Evolutionary conservation across 345 rosid species (phyloP), one percentile per base, ranked within the genome.

Genomic region (Bruguiera parviflora): DNA sequence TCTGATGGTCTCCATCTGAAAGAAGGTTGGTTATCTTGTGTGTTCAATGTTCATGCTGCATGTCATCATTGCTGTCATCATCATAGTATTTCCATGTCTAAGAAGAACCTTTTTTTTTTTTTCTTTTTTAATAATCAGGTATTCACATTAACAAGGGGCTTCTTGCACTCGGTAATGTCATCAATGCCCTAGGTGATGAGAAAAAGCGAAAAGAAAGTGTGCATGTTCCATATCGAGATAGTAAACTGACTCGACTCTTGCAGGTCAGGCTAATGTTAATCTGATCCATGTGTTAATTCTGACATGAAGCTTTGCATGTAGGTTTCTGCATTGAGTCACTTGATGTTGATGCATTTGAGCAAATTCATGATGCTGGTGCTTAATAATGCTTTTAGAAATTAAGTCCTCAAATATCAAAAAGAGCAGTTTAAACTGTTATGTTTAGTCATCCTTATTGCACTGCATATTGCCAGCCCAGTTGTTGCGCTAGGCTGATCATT

Each of bases 91-190:
- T 58, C 21, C 13, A 6, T 8, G 21, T 20, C 22, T 18, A 53
- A 53, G 24, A 5, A 22, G 56, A 19, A 27, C 28, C 28, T 27
- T 27, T 27, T 27, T 27, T 27, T 27, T 27, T 27, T 27, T 6
- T 22, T 53, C 16, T 53, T 53, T 18, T 19, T 53, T 53, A 73
- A 46, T 61, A 53, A 73, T 67, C 81, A 95, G 99, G 99, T 61
- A 88, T 95, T 71, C 97, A 95, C 81, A 95, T 95, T 70, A 95
- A 95, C 68, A 89, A 82, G 84, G 99, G 99, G 49, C 97, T 95
- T 64, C 96, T 95, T 72, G 97, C 97, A 46, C 99, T 95, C 55
- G 99, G 99, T 70, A 95, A 95, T 74, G 99, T 91, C 61, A 95
- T 95, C 71, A 95, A 97, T 62, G 99, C 97, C 13, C 95, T 95